phyloP scores from a whole-genome alignment of 176 grass and related monocot species.

The Rhipidocladum racemiflorum region DNA sequence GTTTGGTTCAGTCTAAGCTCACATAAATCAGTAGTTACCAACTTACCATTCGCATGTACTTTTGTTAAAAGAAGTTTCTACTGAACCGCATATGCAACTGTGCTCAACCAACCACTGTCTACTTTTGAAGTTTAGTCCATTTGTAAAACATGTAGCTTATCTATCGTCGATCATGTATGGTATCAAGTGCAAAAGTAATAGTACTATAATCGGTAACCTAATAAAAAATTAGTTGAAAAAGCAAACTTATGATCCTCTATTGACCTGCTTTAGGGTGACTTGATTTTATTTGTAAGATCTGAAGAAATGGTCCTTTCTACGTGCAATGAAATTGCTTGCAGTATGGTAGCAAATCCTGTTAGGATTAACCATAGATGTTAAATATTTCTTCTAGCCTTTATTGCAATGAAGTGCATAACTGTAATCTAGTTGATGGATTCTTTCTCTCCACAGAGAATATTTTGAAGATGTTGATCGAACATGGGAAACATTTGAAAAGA shows the following conservation, averaged over 20 bases:
- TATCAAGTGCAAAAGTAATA: neutral
- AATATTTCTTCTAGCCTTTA: neutral
- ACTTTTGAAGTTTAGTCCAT: conserved; percentile 2
- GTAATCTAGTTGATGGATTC: conserved; percentile 27
- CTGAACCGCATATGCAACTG: neutral
- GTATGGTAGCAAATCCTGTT: neutral
- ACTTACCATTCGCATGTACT: neutral
- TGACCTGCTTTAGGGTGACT: neutral
- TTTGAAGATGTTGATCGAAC: conserved; percentile 96
- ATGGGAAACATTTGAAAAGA: conserved; percentile 98
- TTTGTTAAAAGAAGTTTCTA: conserved; percentile 9
- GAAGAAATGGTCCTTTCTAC: neutral
- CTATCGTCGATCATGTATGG: neutral
- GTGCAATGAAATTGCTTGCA: neutral
- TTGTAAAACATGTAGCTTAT: conserved; percentile 16
- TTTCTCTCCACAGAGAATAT: conserved; percentile 78
- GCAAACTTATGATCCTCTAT: conserved; percentile 2
- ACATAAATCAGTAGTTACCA: conserved; percentile 1
- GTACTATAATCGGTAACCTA: neutral
- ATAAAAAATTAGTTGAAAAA: conserved; percentile 20
- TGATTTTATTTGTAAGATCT: neutral
- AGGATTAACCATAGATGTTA: neutral
- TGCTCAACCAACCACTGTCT: neutral
- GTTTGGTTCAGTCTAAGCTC: conserved; percentile 7
- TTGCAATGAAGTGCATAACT: conserved; percentile 4